Base-by-base conservation (phyloP, 306 rosid species). In the Betula pendula region DNA sequence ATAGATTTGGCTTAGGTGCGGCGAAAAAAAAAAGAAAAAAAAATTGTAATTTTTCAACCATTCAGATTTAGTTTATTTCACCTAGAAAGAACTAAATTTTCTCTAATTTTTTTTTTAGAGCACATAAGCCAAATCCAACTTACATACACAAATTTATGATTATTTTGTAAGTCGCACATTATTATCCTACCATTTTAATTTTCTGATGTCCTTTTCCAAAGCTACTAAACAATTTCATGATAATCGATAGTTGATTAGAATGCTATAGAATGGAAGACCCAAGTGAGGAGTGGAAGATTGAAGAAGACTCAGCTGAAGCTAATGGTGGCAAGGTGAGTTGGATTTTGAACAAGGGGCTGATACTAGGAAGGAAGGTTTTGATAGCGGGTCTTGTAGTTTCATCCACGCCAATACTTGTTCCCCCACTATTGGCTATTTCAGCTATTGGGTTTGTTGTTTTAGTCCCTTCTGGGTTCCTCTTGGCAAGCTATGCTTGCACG, bases 361-460 rank as follows among this genome's bases (percentile, higher is more conserved):
- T 48, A 12, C 43, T 88, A 47, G 96, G 97, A 45, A 89, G 82
- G 89, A 81, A 85, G 76, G 51, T 90, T 8, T 67, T 95, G 76
- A 70, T 89, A 12, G 81, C 88, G 65, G 88, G 88, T 44, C 59
- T 92, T 5, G 75, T 88, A 71, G 86, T 86, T 17, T 84, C 88
- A 45, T 84, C 91, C n/a, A 92, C 86, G 14, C 89, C 97, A 0
- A 14, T 92, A 24, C 81, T 92, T 84, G 80, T 90, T 83, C 97
- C 97, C 12, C 88, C 97, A 22, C 85, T 95, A 51, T 47, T 87
- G 12, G 83, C 88, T 50, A 65, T 89, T 63, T 90, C 97, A 42
- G 93, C 91, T 27, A 79, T 95, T 69, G 97, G 92, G 79, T 24
- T 95, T 56, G 90, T 81, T n/a, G 74, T 80, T 81, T 87, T 91